Conservation (phyloP, 2,329 filamentous ascomycete species). For the Fusarium sp. region DNA sequence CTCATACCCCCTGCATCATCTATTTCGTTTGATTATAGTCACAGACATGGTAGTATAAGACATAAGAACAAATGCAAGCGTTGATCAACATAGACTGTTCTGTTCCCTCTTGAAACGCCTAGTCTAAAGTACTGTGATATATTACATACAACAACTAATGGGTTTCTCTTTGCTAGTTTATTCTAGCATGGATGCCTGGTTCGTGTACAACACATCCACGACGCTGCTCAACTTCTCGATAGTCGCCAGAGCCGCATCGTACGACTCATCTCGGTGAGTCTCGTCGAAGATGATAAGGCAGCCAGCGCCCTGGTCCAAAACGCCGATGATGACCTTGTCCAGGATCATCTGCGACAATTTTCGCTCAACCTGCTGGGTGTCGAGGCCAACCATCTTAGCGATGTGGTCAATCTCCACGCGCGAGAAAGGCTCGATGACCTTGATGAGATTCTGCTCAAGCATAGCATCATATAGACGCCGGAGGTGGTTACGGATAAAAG, state of each 20-base stretch:
- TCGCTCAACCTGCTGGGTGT: conserved; percentile 95
- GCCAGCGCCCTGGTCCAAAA: conserved; percentile 96
- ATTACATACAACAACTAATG: conserved; percentile 50
- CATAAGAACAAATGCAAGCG: conserved; percentile 27
- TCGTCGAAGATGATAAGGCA: conserved; percentile 98
- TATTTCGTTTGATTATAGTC: conserved; percentile 9
- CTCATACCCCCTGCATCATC: conserved; percentile 30
- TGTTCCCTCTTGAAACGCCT: conserved; percentile 50
- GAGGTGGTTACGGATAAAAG: conserved; percentile 97
- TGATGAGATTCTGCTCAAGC: conserved; percentile 99
- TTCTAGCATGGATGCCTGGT: conserved; percentile 95
- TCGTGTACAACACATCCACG: conserved; percentile 96
- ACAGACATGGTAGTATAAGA: conserved; percentile 17
- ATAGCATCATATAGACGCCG: conserved; percentile 97
- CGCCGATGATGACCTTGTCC: conserved; percentile 98
- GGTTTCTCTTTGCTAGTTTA: conserved; percentile 58
- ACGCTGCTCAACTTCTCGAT: conserved; percentile 98
- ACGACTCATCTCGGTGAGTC: conserved; percentile 90
- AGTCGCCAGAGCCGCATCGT: conserved; percentile 92
- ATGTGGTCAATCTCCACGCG: conserved; percentile 97
- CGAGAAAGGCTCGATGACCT: conserved; percentile 99
- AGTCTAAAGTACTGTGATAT: conserved; percentile 50
- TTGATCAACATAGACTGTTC: conserved; percentile 43
- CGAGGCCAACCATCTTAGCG: conserved; percentile 96
- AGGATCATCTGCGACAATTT: conserved; percentile 99